phyloP scores from a whole-genome alignment of 129 eudicot genomes.

The Lactuca saligna region DNA sequence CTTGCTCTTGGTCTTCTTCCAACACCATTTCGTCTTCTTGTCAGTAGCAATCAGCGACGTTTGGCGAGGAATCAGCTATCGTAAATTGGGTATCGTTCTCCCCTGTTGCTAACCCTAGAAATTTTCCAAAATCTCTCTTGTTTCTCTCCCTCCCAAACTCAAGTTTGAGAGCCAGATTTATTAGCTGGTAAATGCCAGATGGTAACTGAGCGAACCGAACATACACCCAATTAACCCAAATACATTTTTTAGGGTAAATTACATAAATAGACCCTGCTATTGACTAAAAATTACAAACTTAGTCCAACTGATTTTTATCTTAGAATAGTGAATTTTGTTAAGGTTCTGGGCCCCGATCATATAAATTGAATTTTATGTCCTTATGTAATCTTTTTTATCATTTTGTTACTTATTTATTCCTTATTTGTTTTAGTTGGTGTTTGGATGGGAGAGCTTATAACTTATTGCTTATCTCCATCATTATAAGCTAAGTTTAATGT shows the following conservation, averaged over 20 bases:
- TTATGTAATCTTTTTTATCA: too few relatives aligned
- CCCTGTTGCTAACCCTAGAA: constrained; percentile 30
- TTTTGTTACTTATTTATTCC: too few relatives aligned
- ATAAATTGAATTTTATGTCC: too few relatives aligned
- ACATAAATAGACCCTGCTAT: background rate
- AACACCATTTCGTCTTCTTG: constrained; percentile 16
- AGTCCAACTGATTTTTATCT: too few relatives aligned
- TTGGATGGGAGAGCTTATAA: too few relatives aligned
- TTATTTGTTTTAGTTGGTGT: too few relatives aligned
- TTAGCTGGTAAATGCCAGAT: constrained; percentile 10
- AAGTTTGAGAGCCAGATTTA: constrained; percentile 21
- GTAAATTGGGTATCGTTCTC: constrained; percentile 4
- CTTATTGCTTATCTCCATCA: too few relatives aligned
- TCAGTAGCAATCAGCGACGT: constrained; percentile 5
- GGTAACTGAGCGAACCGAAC: background rate
- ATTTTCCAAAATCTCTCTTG: background rate
- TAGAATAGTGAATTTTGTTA: too few relatives aligned
- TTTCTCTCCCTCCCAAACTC: constrained; percentile 32
- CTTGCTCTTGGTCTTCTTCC: constrained; percentile 34
- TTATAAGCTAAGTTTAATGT: too few relatives aligned
- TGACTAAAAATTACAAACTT: background rate
- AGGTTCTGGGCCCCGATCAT: too few relatives aligned
- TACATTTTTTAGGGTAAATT: background rate
- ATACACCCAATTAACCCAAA: constrained; percentile 5
- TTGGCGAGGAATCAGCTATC: constrained; percentile 17